Evolutionary conservation across 164 flowering plant species (phyloP).

Genomic region (Umbilicus rupestris): DNA sequence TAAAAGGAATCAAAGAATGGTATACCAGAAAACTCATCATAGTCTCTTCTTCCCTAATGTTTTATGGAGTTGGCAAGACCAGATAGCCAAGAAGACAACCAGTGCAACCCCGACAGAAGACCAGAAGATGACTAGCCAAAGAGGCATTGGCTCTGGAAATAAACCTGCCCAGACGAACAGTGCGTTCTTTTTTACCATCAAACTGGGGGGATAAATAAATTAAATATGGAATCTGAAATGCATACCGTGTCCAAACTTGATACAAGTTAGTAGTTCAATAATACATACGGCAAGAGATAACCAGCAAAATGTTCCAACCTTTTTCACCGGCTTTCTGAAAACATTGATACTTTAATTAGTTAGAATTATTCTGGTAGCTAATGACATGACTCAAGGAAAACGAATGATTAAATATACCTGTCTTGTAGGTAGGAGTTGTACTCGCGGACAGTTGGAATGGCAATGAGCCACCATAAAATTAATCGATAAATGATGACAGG

Average conservation of each 20-base stretch:
- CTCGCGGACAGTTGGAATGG: conserved; percentile 91
- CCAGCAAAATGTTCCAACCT: conserved; percentile 96
- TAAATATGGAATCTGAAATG: background rate
- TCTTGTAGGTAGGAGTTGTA: conserved; percentile 91
- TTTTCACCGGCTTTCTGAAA: conserved; percentile 35
- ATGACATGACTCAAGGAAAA: background rate
- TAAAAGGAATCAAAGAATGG: conserved; percentile 31
- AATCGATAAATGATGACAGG: conserved; percentile 77
- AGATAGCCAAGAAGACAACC: conserved; percentile 36
- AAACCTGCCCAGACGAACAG: conserved; percentile 36
- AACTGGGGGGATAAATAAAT: background rate
- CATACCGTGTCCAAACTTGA: conserved; percentile 94
- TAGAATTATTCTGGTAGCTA: background rate
- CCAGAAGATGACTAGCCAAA: conserved; percentile 76
- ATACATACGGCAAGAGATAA: conserved; percentile 92
- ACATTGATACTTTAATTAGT: background rate
- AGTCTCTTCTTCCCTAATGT: conserved; percentile 45
- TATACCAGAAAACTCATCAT: conserved; percentile 22
- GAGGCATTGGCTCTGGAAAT: conserved; percentile 79
- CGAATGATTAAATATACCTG: conserved; percentile 27
- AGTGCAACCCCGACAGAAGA: conserved; percentile 34
- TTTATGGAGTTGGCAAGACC: conserved; percentile 78
- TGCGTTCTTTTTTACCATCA: background rate
- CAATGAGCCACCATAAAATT: conserved; percentile 94
- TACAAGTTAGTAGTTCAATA: conserved; percentile 89